Conservation (phyloP, 306 rosid genomes). For the Gynostemma pentaphyllum region DNA sequence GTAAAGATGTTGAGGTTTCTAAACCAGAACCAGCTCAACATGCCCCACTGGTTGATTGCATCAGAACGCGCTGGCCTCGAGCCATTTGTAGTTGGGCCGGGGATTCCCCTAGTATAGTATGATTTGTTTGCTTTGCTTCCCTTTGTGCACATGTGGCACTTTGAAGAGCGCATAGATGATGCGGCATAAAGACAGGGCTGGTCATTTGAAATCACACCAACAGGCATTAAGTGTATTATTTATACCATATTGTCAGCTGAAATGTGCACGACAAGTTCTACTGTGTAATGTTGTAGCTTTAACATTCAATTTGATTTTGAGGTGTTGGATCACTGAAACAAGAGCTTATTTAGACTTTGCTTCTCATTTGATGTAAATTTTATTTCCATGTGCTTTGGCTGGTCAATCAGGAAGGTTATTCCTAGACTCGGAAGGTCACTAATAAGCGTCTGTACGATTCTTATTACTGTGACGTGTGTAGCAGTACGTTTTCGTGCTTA, state of each 20-base stretch:
- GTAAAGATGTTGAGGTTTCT: slow-evolving; percentile 42
- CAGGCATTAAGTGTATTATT: neutral
- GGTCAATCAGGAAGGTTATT: neutral
- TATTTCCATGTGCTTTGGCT: neutral
- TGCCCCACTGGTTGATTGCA: slow-evolving; percentile 95
- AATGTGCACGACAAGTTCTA: slow-evolving; percentile 2
- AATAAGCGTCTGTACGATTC: neutral
- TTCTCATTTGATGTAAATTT: neutral
- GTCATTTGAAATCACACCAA: neutral
- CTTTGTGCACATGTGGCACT: neutral
- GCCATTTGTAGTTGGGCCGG: slow-evolving; percentile 85
- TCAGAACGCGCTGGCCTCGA: slow-evolving; percentile 88
- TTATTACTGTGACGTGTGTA: neutral
- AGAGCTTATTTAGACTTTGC: neutral
- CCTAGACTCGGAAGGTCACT: neutral
- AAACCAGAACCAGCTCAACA: slow-evolving; percentile 81
- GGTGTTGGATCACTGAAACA: slow-evolving; percentile 6
- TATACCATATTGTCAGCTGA: neutral
- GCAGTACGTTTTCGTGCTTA: neutral
- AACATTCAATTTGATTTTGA: slow-evolving; percentile 11
- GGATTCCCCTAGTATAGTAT: slow-evolving; percentile 91
- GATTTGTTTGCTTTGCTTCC: slow-evolving; percentile 16
- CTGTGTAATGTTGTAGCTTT: slow-evolving; percentile 8
- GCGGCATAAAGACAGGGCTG: neutral
- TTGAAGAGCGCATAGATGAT: neutral